phyloP scores from a whole-genome alignment of 2,329 filamentous ascomycete species.

The Arthrobotrys conoides region DNA sequence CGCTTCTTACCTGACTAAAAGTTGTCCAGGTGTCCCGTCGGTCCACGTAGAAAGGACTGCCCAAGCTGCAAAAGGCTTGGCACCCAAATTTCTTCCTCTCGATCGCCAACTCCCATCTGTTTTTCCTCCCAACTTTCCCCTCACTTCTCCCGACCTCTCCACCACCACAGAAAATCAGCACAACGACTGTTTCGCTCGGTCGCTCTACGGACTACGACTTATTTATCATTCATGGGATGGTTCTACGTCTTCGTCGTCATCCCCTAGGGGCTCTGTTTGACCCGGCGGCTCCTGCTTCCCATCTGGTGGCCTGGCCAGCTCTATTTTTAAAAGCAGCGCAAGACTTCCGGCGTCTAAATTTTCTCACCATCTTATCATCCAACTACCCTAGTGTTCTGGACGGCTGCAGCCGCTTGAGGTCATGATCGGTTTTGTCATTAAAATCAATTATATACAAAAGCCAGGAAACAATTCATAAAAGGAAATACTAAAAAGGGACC shows the following conservation, averaged over 20 bases:
- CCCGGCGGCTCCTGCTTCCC: conserved; percentile 57
- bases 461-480: conserved; percentile 43
- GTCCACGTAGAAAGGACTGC: conserved; percentile 60
- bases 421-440: conserved; percentile 56
- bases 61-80: conserved; percentile 60
- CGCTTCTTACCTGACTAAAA: conserved; percentile 44
- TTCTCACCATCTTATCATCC: conserved; percentile 46
- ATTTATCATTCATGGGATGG: conserved; percentile 41
- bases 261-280: conserved; percentile 42
- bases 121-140: conserved; percentile 61
- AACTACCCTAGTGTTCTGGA: conserved; percentile 43
- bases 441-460: conserved; percentile 57
- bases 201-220: conserved; percentile 40
- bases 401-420: conserved; percentile 54
- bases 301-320: conserved; percentile 30
- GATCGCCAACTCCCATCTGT: conserved; percentile 61
- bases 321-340: conserved; percentile 61
- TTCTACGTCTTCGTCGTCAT: conserved; percentile 39
- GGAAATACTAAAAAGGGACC: conserved; percentile 39
- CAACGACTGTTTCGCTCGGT: conserved; percentile 34
- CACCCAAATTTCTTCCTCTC: conserved; percentile 61
- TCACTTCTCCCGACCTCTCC: conserved; percentile 56
- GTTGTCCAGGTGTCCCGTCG: conserved; percentile 60
- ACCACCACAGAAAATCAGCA: conserved; percentile 52
- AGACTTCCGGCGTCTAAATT: conserved; percentile 61